These are phyloP conservation scores for Metahyphopichia silvanorum DNA, from an alignment of 805 yeast genomes.

Conservation along the genomic window DNA sequence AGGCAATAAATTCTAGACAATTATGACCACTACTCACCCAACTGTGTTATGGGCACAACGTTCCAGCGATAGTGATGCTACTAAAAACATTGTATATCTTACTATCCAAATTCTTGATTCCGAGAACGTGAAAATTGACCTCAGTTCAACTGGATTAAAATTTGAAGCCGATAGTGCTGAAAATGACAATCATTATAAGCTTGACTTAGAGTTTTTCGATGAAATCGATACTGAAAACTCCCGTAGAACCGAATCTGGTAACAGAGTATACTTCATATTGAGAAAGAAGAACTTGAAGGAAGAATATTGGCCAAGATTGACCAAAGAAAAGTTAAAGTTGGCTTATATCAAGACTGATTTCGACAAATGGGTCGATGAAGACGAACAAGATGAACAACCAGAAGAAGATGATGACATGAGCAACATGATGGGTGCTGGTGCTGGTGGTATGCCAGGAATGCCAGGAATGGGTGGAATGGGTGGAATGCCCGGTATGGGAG, in stretches of 20 bases:
- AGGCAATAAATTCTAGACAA: no score
- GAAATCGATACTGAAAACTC: conserved; percentile 70
- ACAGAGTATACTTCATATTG: conserved; percentile 60
- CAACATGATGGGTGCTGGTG: conserved; percentile 26
- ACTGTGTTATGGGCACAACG: conserved; percentile 95
- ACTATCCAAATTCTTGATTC: conserved; percentile 77
- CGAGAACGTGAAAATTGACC: conserved; percentile 54
- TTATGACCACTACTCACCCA: conserved; percentile 32
- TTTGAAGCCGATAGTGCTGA: conserved; percentile 46
- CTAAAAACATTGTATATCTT: conserved; percentile 71
- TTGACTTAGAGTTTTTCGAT: conserved; percentile 71
- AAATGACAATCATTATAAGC: conserved; percentile 52
- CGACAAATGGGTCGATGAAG: conserved; percentile 98
- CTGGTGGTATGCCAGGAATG: conserved; percentile 21
- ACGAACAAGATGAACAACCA: conserved; percentile 79
- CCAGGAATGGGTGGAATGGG: conserved; percentile 14
- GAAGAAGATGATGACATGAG: conserved; percentile 41
- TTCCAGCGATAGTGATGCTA: conserved; percentile 67
- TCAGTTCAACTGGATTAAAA: conserved; percentile 53
- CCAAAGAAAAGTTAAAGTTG: conserved; percentile 77
- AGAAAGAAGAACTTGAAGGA: conserved; percentile 64
- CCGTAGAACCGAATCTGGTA: conserved; percentile 51
- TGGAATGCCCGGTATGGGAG: conserved; percentile 19
- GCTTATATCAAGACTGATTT: conserved; percentile 90
- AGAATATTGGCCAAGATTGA: conserved; percentile 95